Evolutionary conservation across 1,284 basidiomycete genomes (phyloP), one percentile per base, ranked within the genome.

Genomic region (Apiotrichum veenhuisii): DNA sequence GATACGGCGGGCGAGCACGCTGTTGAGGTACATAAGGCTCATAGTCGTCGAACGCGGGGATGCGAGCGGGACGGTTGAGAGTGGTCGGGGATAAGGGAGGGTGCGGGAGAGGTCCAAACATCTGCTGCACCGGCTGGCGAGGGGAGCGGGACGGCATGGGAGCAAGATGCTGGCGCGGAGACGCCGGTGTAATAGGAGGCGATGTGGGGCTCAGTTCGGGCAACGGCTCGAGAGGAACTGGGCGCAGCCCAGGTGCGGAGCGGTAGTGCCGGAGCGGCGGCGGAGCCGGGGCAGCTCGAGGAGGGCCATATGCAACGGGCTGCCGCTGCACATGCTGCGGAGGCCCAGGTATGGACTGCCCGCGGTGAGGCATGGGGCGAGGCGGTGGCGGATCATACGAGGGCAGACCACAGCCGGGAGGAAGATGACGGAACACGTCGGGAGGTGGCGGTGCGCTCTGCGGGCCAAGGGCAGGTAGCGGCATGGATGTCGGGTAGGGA

Each of bases 221-320:
- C 7, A 53, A 17, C 3, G 52, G 36, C 22, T 46, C 52, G 14
- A 53, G 43, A 1, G 43, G 44, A 15, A 30, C 42, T 18, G 48
- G 41, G 8, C 50, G 45, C 9, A 52, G 41, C 5, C 38, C 55
- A 7, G 55, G 55, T 2, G 40, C n/a, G 26, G 41, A 46, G 34
- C 46, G 46, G 41, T 23, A 33, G 50, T 50, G 55, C 8, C 51
- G 45, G 3, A 57, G 49, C 7, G 50, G 33, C 14, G 52, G 55
- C 23, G 45, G 50, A 3, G 50, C 46, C 22, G 20, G 40, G 4
- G 36, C 36, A 5, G 4, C 18, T 20, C n/a, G 40, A 22, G 40
- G 7, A n/a, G 18, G 17, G 37, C 37, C 37, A n/a, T 40, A 15
- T 8, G 30, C 23, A 12, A 9, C 48, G 10, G 42, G 25, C 42